Evolutionary conservation across 768 basidiomycete species (phyloP), one percentile per base, ranked within the genome.

Genomic region (Leccinum disarticulatum): DNA sequence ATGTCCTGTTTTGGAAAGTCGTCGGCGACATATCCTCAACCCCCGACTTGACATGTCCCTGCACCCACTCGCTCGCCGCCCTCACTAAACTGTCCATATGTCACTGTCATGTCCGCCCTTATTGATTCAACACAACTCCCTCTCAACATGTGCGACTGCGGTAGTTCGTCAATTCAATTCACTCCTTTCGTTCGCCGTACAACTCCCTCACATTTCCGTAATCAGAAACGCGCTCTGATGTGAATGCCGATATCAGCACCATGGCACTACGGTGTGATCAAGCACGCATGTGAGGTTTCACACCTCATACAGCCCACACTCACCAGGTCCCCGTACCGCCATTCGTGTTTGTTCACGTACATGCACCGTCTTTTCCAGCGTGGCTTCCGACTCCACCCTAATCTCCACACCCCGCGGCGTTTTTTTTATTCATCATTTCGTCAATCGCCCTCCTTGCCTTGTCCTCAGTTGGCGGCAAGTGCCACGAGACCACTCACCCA

Each of bases 341-440:
- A 62, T 33, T 71, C 64, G 63, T 74, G 72, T 73, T 63, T 66
- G 57, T 68, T 73, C 73, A 73, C 74, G 73, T 73, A 73, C 74
- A 69, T 65, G 49, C 59, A 58, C 68, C 55, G 63, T 71, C 68
- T 56, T 66, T 63, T 73, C 54, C 70, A 66, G 64, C 71, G 64
- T 74, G 65, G 65, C 66, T 52, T 63, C 60, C 64, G 61, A 63
- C 68, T 70, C 68, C 70, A 70, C 70, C 66, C 68, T 65, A 65
- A 68, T 65, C 66, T 72, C 68, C 71, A 63, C 64, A 59, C 62
- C 61, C 72, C 72, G 72, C 72, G 73, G 72, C 64, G 58, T 25
- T 35, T 64, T 72, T 66, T 72, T 52, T 62, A 52, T 61, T 13
- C 35, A 55, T 61, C 62, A 56, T 61, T n/a, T 36, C 58, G 55